A percentile compares a stretch with the other conserved stretches of the same genome.
These are phyloP conservation scores for Pogostemon cablin DNA, from an alignment of 257 asterid species.

Conservation along the genomic window DNA sequence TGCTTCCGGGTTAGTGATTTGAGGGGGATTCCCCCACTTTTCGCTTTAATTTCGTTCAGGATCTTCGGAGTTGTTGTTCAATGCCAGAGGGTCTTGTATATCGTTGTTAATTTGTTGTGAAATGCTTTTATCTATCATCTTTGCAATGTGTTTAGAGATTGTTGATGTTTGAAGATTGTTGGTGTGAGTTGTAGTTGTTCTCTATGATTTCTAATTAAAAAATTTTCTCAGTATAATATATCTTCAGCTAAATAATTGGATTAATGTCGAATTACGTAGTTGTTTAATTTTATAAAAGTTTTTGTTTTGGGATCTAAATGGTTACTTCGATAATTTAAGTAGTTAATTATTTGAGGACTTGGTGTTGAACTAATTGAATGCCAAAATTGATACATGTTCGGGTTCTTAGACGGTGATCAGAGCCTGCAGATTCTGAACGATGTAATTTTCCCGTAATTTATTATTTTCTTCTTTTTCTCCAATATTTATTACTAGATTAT, in stretches of 20 bases:
- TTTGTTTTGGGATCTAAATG: not conserved
- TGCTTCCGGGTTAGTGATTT: conserved; percentile 30
- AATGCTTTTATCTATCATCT: conserved; percentile 12
- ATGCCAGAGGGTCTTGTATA: conserved; percentile 16
- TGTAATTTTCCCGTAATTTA: conserved; percentile 14
- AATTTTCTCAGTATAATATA: conserved; percentile 9
- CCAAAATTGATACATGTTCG: conserved; percentile 16
- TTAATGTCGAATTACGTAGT: no score
- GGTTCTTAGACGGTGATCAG: conserved; percentile 24
- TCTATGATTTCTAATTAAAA: not conserved
- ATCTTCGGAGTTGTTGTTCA: conserved; percentile 5
- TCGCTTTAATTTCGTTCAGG: conserved; percentile 6
- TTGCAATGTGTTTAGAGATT: conserved; percentile 18
- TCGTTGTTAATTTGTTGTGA: conserved; percentile 23
- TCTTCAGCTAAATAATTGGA: no score
- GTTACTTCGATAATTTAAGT: not conserved
- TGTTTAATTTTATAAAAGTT: no score
- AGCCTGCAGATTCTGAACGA: conserved; percentile 2
- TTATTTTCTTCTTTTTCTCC: conserved; percentile 9
- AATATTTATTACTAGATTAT: conserved; percentile 37
- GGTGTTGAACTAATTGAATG: conserved; percentile 1
- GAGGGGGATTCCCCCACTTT: conserved; percentile 11
- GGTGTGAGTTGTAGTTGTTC: conserved; percentile 12
- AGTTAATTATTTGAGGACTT: not conserved
- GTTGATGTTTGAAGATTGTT: not conserved